phyloP scores from a whole-genome alignment of 2,329 filamentous ascomycete species.

The Aspergillus uvarum region DNA sequence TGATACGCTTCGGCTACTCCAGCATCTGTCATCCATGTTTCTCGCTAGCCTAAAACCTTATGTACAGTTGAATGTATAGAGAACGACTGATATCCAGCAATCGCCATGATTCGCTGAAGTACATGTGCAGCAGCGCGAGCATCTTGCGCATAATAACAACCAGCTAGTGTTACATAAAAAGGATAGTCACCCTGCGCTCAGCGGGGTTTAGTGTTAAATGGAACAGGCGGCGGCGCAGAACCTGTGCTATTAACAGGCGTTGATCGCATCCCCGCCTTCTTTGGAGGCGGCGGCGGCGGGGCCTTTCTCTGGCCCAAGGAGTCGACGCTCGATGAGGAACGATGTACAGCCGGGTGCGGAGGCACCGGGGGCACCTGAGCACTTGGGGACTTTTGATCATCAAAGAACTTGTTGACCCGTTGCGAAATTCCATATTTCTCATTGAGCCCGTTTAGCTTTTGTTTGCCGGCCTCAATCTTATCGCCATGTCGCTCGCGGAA shows the following conservation, averaged over 20 bases:
- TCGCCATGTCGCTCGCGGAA: slow-evolving; percentile 70
- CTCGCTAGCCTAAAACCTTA: not conserved
- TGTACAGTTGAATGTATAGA: not conserved
- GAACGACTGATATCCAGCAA: not conserved
- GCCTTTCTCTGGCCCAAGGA: slow-evolving; percentile 48
- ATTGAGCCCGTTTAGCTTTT: slow-evolving; percentile 51
- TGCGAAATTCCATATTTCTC: slow-evolving; percentile 44
- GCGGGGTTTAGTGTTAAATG: slow-evolving; percentile 57
- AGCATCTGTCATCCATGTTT: not conserved
- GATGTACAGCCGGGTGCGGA: slow-evolving; percentile 26
- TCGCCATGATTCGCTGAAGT: not conserved
- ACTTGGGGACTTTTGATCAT: slow-evolving; percentile 36
- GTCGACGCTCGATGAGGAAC: slow-evolving; percentile 30
- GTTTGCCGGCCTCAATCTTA: slow-evolving; percentile 63
- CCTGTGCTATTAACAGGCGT: slow-evolving; percentile 31
- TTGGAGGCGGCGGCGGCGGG: slow-evolving; percentile 59
- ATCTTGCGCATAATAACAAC: not conserved
- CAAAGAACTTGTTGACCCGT: slow-evolving; percentile 50
- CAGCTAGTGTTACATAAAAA: not conserved
- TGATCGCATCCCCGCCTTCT: slow-evolving; percentile 52
- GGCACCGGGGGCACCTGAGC: slow-evolving; percentile 21
- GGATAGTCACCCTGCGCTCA: slow-evolving; percentile 29
- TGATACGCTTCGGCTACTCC: not conserved
- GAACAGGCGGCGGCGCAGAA: slow-evolving; percentile 55
- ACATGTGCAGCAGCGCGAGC: not conserved